Conservation (phyloP, 169 alveolate species). For the Blepharisma undulans region DNA sequence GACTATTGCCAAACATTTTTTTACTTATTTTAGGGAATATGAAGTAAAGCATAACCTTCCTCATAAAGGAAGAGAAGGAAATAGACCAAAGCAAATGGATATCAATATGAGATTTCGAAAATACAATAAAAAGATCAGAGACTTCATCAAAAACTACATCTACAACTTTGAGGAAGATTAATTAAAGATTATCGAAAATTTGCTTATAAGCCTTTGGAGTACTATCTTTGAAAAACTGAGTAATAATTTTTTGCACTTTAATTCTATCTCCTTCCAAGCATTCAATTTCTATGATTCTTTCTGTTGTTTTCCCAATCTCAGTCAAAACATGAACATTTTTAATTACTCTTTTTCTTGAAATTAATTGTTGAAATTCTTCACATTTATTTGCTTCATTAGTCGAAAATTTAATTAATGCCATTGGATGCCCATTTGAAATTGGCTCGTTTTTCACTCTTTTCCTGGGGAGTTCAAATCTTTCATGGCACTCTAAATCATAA, state of each 20-base stretch:
- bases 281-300: not conserved
- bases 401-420: not conserved
- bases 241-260: not conserved
- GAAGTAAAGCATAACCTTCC: not conserved
- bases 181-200: not conserved
- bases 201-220: not conserved
- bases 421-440: not conserved
- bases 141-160: not conserved
- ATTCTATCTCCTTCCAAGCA: not conserved
- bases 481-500: not conserved
- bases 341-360: not conserved
- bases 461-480: not conserved
- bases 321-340: not conserved
- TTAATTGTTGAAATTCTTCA: not conserved
- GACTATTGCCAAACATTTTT: not conserved
- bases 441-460: not conserved
- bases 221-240: not conserved
- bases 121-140: not conserved
- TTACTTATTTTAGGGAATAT: not conserved
- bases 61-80: not conserved
- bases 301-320: not conserved
- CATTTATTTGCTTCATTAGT: not conserved
- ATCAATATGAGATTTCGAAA: no score
- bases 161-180: not conserved
- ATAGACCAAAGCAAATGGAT: not conserved